phyloP scores from a whole-genome alignment of 306 rosid species.

The cucumber (Cucumis sativus) region DNA sequence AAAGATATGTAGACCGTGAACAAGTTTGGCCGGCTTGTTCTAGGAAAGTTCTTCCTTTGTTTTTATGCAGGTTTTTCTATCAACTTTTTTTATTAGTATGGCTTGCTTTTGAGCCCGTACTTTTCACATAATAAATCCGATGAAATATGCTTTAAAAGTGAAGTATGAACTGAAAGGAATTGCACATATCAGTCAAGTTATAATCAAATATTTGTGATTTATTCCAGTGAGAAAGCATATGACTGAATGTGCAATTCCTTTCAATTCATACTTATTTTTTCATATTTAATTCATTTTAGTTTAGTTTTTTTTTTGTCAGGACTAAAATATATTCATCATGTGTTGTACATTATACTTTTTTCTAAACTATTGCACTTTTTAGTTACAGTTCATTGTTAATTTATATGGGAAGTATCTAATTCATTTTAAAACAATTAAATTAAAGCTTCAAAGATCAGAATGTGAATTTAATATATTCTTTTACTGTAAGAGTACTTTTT shows the following conservation, averaged over 20 bases:
- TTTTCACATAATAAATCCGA: neutral
- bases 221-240: neutral
- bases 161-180: no score
- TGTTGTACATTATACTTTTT: neutral
- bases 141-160: neutral
- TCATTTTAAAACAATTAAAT: neutral
- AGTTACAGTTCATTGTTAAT: neutral
- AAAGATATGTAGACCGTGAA: neutral
- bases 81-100: neutral
- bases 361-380: neutral
- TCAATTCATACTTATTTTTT: neutral
- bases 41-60: neutral
- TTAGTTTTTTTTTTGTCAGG: neutral
- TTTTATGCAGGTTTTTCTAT: neutral
- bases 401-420: neutral
- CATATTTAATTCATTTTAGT: neutral
- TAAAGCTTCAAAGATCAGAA: neutral
- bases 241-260: neutral
- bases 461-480: neutral
- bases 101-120: neutral
- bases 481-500: neutral
- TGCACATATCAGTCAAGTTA: neutral
- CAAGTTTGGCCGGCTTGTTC: neutral
- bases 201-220: neutral
- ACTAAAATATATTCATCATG: neutral